Conservation (phyloP, 139 green algal species). For the Choricystis sp. region DNA sequence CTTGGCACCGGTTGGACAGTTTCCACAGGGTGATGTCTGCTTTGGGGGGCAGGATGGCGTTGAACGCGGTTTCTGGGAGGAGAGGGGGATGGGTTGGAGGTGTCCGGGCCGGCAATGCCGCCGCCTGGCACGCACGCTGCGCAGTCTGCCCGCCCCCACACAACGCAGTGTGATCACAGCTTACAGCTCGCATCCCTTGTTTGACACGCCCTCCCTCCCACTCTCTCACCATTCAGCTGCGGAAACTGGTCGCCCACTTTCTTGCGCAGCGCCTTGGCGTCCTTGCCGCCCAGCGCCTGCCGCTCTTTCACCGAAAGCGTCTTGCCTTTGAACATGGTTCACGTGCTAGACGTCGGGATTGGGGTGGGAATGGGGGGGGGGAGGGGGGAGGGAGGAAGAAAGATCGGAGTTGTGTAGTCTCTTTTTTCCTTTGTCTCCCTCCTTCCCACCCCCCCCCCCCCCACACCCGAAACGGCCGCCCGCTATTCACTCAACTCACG, state of each 20-base stretch:
- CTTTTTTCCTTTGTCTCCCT: too few species aligned
- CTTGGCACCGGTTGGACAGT: slow-evolving; percentile 1
- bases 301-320: not conserved
- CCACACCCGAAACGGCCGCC: too few species aligned
- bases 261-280: not conserved
- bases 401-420: too few species aligned
- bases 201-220: too few species aligned
- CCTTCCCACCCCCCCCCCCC: too few species aligned
- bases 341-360: too few species aligned
- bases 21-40: not conserved
- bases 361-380: not conserved
- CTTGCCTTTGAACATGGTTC: not conserved
- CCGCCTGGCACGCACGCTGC: too few species aligned
- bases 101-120: too few species aligned
- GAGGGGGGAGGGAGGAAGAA: not conserved
- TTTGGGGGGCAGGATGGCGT: not conserved
- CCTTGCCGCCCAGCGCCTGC: not conserved
- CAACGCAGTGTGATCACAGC: too few species aligned
- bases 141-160: too few species aligned
- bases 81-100: not conserved
- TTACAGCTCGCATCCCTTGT: too few species aligned
- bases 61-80: not conserved
- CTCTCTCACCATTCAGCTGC: not conserved
- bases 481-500: too few species aligned
- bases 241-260: not conserved